phyloP scores from a whole-genome alignment of 2,329 filamentous ascomycete genomes.

The Aspergillus fumigatiaffinis region DNA sequence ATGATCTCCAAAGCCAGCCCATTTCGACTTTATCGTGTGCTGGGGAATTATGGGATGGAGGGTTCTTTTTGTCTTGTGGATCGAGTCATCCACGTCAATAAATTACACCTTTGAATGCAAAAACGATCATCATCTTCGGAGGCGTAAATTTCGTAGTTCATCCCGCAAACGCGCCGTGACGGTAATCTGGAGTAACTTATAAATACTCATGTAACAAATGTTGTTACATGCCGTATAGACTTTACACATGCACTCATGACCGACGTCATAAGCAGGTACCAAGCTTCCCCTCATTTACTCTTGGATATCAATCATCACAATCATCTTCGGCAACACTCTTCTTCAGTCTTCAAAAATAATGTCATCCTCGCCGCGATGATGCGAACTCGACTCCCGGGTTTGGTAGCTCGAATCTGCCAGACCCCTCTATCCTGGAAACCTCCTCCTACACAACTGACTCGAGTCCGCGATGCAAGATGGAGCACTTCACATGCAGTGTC shows the following conservation, averaged over 20 bases:
- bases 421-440: constrained; percentile 2
- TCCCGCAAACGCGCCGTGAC: constrained; percentile 22
- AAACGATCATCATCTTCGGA: not conserved
- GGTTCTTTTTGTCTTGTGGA: not conserved
- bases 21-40: constrained; percentile 25
- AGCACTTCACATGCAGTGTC: constrained; percentile 41
- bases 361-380: constrained; percentile 17
- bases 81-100: not conserved
- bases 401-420: constrained; percentile 5
- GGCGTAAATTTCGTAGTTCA: constrained; percentile 25
- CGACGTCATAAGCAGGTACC: constrained; percentile 7
- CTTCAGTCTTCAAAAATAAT: not conserved
- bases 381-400: constrained; percentile 9
- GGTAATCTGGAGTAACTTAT: constrained; percentile 1
- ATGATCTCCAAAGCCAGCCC: constrained; percentile 46
- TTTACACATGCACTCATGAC: not conserved
- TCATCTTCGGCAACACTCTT: not conserved
- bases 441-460: not conserved
- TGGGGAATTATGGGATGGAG: constrained; percentile 1
- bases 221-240: not conserved
- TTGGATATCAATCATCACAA: not conserved
- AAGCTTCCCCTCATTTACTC: not conserved
- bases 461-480: not conserved
- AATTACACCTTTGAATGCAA: not conserved
- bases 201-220: not conserved